Evolutionary conservation across 208 protist genomes (phyloP).

Genomic region (Leishmania amazonensis): DNA sequence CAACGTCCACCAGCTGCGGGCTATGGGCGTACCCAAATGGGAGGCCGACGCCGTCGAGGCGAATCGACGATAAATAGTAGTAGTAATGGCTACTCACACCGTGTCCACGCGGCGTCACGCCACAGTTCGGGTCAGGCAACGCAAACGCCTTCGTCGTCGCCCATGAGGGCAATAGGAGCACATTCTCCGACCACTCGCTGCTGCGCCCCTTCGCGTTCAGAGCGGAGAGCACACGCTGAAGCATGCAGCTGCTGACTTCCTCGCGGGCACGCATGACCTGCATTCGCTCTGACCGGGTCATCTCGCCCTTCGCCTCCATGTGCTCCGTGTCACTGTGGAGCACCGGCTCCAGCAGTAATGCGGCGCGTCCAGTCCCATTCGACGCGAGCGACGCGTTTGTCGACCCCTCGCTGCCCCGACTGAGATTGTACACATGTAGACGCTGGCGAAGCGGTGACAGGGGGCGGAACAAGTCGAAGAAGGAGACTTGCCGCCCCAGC

Average conservation of each 20-base stretch:
- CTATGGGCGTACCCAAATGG: conserved; percentile 33
- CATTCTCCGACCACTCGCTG: not conserved
- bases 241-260: conserved; percentile 13
- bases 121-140: conserved; percentile 11
- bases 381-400: not conserved
- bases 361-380: not conserved
- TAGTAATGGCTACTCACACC: conserved; percentile 28
- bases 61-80: conserved; percentile 17
- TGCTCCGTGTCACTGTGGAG: conserved; percentile 21
- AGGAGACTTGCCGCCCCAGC: conserved; percentile 33
- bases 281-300: not conserved
- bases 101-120: conserved; percentile 1
- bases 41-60: conserved; percentile 26
- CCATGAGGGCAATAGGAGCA: conserved; percentile 6
- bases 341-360: conserved; percentile 29
- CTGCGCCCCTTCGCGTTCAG: not conserved
- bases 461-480: conserved; percentile 54
- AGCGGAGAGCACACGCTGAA: not conserved
- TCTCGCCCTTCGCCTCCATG: not conserved
- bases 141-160: conserved; percentile 14
- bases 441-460: conserved; percentile 27
- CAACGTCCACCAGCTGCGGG: conserved; percentile 26
- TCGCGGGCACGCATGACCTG: conserved; percentile 1
- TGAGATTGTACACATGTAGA: conserved; percentile 5
- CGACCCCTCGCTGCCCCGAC: not conserved